Base-by-base conservation (phyloP, 176 grass and related monocot genomes). In the Urochloa ruziziensis region DNA sequence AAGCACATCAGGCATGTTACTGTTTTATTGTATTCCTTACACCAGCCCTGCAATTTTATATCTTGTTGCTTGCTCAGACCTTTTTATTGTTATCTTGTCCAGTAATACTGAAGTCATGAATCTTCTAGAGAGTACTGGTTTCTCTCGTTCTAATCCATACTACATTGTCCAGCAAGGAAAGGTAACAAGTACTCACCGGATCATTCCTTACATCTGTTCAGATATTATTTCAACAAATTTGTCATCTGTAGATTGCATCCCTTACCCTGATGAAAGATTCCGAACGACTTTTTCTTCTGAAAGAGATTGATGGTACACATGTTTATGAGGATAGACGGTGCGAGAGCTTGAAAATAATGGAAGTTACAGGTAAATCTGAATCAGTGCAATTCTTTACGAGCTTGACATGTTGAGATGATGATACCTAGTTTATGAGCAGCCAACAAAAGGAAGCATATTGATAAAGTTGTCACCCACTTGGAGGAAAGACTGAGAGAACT, bases 51-150 rank as follows among this genome's bases (percentile, higher is more conserved):
- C 10, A 74, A 51, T 39, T 72, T 70, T 64, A 42, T 65, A 70
- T 71, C 28, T 35, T 72, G 4, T 78, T 61, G 24, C 21, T 79
- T 72, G 35, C 81, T 79, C 28, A 54, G 39, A 25, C n/a, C 39
- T 4, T 81, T 37, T 83, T 70, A 16, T 46, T 85, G 46, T 67
- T 37, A 78, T 71, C 53, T 43, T 84, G 17, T 54, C 77, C 81
- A 97, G 90, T 87, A 97, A 97, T 89, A 94, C 92, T 57, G 92
- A 97, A 90, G 92, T 97, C 77, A 92, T 97, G 95, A 97, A 97
- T 89, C 88, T 97, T 30, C 73, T 97, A 81, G 90, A 97, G 72
- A 97, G 92, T 91, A 90, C 92, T 81, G 95, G 95, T 81, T 97
- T 97, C 80, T 97, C 95, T 82, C 90, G 88, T 35, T 97, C 95